Base-by-base conservation (phyloP, 495 filamentous ascomycete genomes). In the Cudoniella acicularis region DNA sequence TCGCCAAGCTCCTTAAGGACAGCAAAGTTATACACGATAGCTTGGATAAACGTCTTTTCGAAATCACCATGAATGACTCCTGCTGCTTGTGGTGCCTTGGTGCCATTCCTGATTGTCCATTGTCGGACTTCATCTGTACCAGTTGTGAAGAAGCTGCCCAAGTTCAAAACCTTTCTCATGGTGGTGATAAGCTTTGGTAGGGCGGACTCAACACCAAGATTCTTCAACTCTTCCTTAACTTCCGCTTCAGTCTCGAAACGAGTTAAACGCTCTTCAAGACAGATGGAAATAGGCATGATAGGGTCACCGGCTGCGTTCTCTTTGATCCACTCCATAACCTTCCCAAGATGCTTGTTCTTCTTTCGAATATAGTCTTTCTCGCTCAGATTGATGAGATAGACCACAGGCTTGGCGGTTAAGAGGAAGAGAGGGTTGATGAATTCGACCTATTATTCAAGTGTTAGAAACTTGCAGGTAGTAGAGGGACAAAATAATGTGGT, bases 11-110 rank as follows among this genome's bases (percentile, higher is more conserved):
- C 92, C 74, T 85, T 89, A 50, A 98, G 78, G 8, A 80, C 72
- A 22, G 64, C 75, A 76, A 84, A 98, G 77, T 95, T 97, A 76
- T 89, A 96, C 47, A 96, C 89, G 59, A 99, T 79, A 26, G 81
- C 90, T 77, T 99, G 95, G 65, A 99, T 99, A 77, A 99, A 99
- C 0, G 95, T 99, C 85, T 99, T 99, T 75, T 99, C 95, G 61
- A 99, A 98, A 70, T 99, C 95, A 56, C 87, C 89, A 76, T 99
- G 95, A 65, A 99, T 99, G 56, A 98, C 95, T 78, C 95, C 95
- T 16, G 95, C 94, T 46, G 95, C 94, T 69, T 92, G 89, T 17
- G 95, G 95, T 30, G 95, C 95, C 79, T 99, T 99, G 65, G 89
- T 95, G 57, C 91, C 92, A 70, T 92, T 92, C 43, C 95, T 84